A percentile compares a stretch with the other conserved stretches of the same genome.
phyloP scores from a whole-genome alignment of 2,329 filamentous ascomycete genomes.

The Epichloe glyceriae region DNA sequence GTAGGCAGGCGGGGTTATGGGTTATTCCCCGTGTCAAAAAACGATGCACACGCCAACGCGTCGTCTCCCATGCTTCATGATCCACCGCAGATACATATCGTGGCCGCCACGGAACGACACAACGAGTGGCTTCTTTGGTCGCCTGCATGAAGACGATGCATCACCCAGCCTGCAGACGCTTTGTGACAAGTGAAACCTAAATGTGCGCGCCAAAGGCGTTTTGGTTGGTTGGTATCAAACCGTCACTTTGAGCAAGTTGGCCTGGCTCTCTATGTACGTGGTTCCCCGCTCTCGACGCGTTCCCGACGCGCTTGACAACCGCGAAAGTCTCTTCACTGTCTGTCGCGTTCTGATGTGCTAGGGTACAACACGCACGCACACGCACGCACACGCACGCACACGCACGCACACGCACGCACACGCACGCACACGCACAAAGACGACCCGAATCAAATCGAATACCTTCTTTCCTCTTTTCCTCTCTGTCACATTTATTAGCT shows the following conservation, averaged over 20 bases:
- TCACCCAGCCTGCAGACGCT: neutral
- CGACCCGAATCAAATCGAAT: too few species aligned
- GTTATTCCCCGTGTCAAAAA: neutral
- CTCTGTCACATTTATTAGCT: too few species aligned
- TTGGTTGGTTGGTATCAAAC: neutral
- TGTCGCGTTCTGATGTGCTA: neutral
- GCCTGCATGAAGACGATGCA: neutral
- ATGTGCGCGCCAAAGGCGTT: neutral
- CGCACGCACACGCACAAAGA: neutral
- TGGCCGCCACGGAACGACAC: neutral
- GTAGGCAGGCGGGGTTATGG: neutral
- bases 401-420: neutral
- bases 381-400: neutral
- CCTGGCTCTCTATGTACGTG: neutral
- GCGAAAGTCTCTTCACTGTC: neutral
- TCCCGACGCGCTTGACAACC: neutral
- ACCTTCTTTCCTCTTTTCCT: too few species aligned
- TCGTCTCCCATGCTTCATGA: neutral
- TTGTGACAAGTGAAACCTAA: neutral
- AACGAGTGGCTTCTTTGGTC: neutral
- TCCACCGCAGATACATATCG: neutral
- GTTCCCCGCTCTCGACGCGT: neutral
- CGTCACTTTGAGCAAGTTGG: too few species aligned
- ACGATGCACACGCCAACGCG: neutral
- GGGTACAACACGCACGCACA: neutral